phyloP scores from a whole-genome alignment of 208 protist genomes.

The Leishmania tarentolae region DNA sequence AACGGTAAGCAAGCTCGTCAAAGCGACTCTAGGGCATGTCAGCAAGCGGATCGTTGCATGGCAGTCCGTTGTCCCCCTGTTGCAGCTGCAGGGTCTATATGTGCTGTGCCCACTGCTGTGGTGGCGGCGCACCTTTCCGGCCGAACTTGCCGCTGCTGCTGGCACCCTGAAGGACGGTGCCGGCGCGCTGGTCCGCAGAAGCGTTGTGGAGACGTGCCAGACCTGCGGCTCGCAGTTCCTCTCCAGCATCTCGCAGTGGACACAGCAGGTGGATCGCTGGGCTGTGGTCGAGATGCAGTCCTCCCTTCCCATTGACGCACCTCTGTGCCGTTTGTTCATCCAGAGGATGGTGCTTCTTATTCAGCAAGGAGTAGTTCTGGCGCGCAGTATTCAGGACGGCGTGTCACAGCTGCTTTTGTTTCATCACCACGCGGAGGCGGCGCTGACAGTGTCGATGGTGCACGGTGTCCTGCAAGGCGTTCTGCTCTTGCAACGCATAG shows the following conservation, averaged over 20 bases:
- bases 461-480: constrained; percentile 68
- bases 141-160: constrained; percentile 9
- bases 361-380: constrained; percentile 66
- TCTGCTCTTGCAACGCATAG: constrained; percentile 90
- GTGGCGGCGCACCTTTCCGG: constrained; percentile 23
- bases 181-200: constrained; percentile 14
- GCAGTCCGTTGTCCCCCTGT: constrained; percentile 21
- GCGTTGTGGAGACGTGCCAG: constrained; percentile 17
- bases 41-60: constrained; percentile 18
- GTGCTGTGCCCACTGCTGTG: constrained; percentile 30
- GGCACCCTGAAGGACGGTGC: constrained; percentile 5
- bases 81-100: constrained; percentile 31
- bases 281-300: constrained; percentile 56
- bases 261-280: constrained; percentile 32
- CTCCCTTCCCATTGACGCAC: constrained; percentile 27
- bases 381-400: constrained; percentile 58
- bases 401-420: constrained; percentile 71
- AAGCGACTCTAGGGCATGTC: constrained; percentile 5
- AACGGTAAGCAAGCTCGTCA: constrained; percentile 7
- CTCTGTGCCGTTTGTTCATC: constrained; percentile 43
- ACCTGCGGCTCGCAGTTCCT: constrained; percentile 8
- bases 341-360: constrained; percentile 49
- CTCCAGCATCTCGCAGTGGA: constrained; percentile 13
- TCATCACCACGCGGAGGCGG: constrained; percentile 67
- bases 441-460: constrained; percentile 63